Percentiles rank a stretch among this genome's conserved stretches.
phyloP scores from a whole-genome alignment of 306 rosid genomes.

The Quercus ilex region DNA sequence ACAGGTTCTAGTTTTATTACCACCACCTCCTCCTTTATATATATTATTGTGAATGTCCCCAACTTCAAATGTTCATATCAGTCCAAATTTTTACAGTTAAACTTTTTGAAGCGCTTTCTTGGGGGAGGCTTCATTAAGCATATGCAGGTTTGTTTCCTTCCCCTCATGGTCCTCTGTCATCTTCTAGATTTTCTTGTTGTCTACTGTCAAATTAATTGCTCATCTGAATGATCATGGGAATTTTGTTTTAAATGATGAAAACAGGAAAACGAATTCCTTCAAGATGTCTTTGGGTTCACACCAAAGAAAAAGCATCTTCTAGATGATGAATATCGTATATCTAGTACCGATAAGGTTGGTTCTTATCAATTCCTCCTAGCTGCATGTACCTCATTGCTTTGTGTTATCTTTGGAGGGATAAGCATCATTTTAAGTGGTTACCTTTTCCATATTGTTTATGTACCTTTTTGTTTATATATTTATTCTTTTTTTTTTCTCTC shows the following conservation, averaged over 20 bases:
- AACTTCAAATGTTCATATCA: neutral
- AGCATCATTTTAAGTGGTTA: neutral
- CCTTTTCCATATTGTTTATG: neutral
- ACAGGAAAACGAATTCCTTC: slow-evolving; percentile 89
- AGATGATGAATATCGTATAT: slow-evolving; percentile 54
- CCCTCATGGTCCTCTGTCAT: no score
- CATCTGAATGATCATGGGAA: neutral
- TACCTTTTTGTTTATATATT: neutral
- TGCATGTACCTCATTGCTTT: neutral
- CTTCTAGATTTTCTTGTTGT: neutral
- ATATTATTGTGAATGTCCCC: neutral
- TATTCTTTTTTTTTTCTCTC: neutral
- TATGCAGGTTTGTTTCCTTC: slow-evolving; percentile 70
- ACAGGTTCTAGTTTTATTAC: slow-evolving; percentile 49
- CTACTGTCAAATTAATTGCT: neutral
- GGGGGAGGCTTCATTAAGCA: slow-evolving; percentile 94
- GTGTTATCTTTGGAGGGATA: neutral
- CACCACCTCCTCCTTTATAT: neutral
- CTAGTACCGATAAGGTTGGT: slow-evolving; percentile 74
- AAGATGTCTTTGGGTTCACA: slow-evolving; percentile 70
- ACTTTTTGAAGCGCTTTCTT: slow-evolving; percentile 76
- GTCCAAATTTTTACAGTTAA: slow-evolving; percentile 47
- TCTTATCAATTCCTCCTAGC: slow-evolving; percentile 3
- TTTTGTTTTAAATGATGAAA: neutral
- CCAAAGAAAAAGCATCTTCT: slow-evolving; percentile 57